These are phyloP conservation scores for Colletotrichum liriopes DNA, from an alignment of 2,329 filamentous ascomycete species.

Conservation along the genomic window DNA sequence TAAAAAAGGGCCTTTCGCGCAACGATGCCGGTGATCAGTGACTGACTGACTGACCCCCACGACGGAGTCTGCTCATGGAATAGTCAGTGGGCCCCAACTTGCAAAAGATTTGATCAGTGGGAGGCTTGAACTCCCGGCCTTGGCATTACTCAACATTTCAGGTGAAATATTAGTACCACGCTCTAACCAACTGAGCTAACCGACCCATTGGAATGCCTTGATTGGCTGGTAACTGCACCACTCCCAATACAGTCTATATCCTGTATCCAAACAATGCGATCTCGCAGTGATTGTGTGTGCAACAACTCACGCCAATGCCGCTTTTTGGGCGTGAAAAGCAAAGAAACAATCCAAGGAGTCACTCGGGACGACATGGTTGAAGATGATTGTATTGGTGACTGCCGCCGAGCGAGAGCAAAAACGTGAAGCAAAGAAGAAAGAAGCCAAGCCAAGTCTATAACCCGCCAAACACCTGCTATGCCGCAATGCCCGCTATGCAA, in stretches of 20 bases:
- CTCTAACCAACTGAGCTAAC: constrained; percentile 44
- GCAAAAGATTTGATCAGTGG: constrained; percentile 35
- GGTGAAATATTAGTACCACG: constrained; percentile 42
- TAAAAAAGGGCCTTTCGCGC: too few species aligned
- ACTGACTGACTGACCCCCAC: too few species aligned
- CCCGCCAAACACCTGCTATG: background rate
- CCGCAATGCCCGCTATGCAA: constrained; percentile 8
- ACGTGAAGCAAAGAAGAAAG: background rate
- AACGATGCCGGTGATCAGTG: too few species aligned
- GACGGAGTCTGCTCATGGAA: too few species aligned
- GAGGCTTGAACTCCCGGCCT: constrained; percentile 43
- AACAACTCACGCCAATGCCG: background rate
- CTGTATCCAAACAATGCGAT: too few species aligned
- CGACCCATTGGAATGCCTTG: constrained; percentile 8
- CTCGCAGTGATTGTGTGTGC: too few species aligned
- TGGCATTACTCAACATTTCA: constrained; percentile 35
- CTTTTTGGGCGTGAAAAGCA: background rate
- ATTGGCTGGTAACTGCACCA: background rate
- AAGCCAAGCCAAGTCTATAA: background rate
- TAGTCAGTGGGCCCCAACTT: background rate
- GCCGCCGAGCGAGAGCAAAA: background rate
- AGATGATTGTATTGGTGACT: background rate
- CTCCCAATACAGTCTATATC: accelerated
- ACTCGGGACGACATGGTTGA: background rate
- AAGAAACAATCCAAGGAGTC: background rate